Conservation (phyloP, 495 filamentous ascomycete genomes). For the Geoglossum glabrum region DNA sequence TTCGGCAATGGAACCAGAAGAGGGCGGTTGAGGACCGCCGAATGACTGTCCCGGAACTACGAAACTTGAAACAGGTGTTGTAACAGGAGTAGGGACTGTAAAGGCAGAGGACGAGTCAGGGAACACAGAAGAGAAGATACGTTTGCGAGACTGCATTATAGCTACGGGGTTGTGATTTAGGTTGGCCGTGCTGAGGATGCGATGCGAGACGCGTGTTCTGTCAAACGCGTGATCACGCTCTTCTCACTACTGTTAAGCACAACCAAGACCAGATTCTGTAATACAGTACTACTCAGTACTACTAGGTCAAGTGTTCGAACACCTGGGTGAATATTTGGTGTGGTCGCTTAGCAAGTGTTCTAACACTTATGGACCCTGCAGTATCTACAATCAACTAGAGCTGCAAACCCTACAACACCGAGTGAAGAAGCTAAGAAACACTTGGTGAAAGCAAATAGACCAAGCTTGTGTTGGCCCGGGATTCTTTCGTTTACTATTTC, state of each 20-base stretch:
- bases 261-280: too few relatives aligned
- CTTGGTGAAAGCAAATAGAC: neutral
- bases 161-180: neutral
- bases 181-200: neutral
- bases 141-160: neutral
- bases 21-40: conserved; percentile 9
- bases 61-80: conserved; percentile 13
- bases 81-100: conserved; percentile 15
- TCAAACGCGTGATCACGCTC: conserved; percentile 11
- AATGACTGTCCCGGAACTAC: conserved; percentile 12
- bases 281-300: too few relatives aligned
- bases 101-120: conserved; percentile 21
- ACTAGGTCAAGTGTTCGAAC: too few relatives aligned
- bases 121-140: conserved; percentile 30
- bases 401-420: too few relatives aligned
- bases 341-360: too few relatives aligned
- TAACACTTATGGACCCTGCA: too few relatives aligned
- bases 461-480: neutral
- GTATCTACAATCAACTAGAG: neutral
- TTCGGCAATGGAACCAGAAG: conserved; percentile 18
- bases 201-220: neutral
- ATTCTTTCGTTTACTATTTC: neutral
- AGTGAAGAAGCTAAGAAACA: neutral
- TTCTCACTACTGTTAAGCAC: too few relatives aligned
- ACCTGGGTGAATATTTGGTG: too few relatives aligned